Evolutionary conservation across 192 early-diverging fungal genomes (phyloP).

Genomic region (Podila horticola): DNA sequence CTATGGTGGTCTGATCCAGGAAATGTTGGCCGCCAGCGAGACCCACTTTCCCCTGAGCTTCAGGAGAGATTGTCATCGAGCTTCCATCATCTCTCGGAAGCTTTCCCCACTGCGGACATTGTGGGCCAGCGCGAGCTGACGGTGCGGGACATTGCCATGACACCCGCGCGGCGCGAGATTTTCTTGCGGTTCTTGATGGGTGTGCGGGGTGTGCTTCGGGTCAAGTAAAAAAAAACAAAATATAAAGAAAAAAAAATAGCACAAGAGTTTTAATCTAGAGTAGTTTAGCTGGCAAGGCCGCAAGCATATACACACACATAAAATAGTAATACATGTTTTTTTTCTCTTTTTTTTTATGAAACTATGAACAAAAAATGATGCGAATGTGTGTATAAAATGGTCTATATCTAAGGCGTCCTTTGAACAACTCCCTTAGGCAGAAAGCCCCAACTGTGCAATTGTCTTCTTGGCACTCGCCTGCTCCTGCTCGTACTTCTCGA

Average conservation of each 20-base stretch:
- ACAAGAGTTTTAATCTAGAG: not conserved
- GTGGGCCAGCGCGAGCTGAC: constrained; percentile 35
- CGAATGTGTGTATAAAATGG: no score
- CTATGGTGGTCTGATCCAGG: constrained; percentile 61
- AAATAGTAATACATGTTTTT: no score
- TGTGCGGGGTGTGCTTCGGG: constrained; percentile 71
- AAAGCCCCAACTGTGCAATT: constrained; percentile 10
- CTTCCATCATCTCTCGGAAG: constrained; percentile 54
- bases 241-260: not conserved
- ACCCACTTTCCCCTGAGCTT: constrained; percentile 54
- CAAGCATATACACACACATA: no score
- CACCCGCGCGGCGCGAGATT: constrained; percentile 17
- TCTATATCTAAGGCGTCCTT: no score
- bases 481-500: constrained; percentile 61
- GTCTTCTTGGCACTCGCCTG: constrained; percentile 35
- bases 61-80: constrained; percentile 56
- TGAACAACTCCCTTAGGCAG: no score
- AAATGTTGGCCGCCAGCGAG: constrained; percentile 62
- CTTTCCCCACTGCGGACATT: constrained; percentile 45
- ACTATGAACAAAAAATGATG: no score
- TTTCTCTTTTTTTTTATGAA: no score
- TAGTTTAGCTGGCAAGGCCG: no score
- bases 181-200: constrained; percentile 69
- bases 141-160: constrained; percentile 57
- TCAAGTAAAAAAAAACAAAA: constrained; percentile 55